Base-by-base conservation (phyloP, 129 eudicot genomes). In the Saposhnikovia divaricata region DNA sequence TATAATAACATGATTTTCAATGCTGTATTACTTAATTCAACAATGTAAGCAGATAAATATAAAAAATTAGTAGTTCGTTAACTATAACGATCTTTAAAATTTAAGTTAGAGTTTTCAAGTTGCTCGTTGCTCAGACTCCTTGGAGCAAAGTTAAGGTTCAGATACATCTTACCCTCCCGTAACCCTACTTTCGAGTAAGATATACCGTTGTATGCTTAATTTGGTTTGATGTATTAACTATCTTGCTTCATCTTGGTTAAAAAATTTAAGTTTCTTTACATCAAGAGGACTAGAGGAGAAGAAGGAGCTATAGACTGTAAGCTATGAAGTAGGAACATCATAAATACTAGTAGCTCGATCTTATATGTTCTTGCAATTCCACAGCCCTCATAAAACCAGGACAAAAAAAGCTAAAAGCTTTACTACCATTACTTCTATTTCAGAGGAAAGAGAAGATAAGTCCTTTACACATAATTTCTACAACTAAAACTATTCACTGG, bases 371-470 rank as follows among this genome's bases (percentile, higher is more conserved):
- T 71, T 71, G 27, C 75, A 37, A 3, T 8, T 38, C 13, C 74
- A 69, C 45, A 34, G 48, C 66, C 39, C 48, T 78, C 85, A 74
- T 79, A 31, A 61, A 78, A 73, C 80, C 48, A 76, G 70, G 48
- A 74, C 90, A 84, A 87, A 85, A 85, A 85, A 89, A 84, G 87
- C 88, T 81, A 61, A 84, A 59, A 83, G 83, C 86, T 83, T 85
- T 84, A 92, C 91, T 89, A 91, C 87, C 84, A 89, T 85, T 85
- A 86, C 89, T 89, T 91, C 91, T 86, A 87, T 83, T 66, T 85
- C 90, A 89, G 81, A 71, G 40, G 50, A 55, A 68, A 16, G 42
- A 79, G 43, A 47, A 37, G 43, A 76, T 61, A 82, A 21, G 79
- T 65, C 80, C 16, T 81, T 45, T 43, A 42, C 31, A 43, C 37